Evolutionary conservation across 2,329 filamentous ascomycete species (phyloP).

Genomic region (Fusarium anthophilum): DNA sequence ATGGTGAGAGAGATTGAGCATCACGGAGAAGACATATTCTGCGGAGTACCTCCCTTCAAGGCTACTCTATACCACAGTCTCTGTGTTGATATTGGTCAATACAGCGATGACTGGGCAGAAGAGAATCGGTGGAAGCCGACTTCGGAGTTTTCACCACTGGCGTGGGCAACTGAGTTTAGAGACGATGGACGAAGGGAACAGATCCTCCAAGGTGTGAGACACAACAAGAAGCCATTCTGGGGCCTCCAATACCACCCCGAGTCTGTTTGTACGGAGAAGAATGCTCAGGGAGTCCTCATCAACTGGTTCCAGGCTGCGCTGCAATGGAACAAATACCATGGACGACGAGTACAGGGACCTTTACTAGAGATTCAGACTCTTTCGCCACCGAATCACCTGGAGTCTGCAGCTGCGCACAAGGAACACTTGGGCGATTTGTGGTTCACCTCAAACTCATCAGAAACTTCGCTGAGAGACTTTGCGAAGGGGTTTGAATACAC

Average conservation of each 20-base stretch:
- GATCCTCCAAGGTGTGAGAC: slow-evolving; percentile 81
- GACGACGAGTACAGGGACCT: slow-evolving; percentile 21
- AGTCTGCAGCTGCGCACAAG: slow-evolving; percentile 31
- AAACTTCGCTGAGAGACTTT: slow-evolving; percentile 18
- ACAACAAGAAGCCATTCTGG: slow-evolving; percentile 78
- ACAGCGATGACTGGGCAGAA: slow-evolving; percentile 28
- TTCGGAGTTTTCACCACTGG: slow-evolving; percentile 64
- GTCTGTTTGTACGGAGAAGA: slow-evolving; percentile 80
- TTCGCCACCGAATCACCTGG: slow-evolving; percentile 39
- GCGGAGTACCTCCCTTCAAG: slow-evolving; percentile 64
- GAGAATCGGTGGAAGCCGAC: slow-evolving; percentile 53
- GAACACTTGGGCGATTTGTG: slow-evolving; percentile 21
- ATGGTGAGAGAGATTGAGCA: slow-evolving; percentile 77
- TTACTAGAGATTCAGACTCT: slow-evolving; percentile 37
- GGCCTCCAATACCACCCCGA: slow-evolving; percentile 93
- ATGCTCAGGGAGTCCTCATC: slow-evolving; percentile 69
- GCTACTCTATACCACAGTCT: slow-evolving; percentile 82
- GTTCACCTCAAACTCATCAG: not conserved
- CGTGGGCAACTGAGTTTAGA: slow-evolving; percentile 66
- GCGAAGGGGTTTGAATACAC: slow-evolving; percentile 45
- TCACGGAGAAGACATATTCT: slow-evolving; percentile 70
- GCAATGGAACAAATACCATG: slow-evolving; percentile 63
- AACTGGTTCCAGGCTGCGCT: slow-evolving; percentile 79
- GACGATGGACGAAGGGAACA: slow-evolving; percentile 54
- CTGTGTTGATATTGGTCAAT: slow-evolving; percentile 62